These are phyloP conservation scores for Ogataea zsoltii DNA, from an alignment of 805 yeast species.

Conservation along the genomic window DNA sequence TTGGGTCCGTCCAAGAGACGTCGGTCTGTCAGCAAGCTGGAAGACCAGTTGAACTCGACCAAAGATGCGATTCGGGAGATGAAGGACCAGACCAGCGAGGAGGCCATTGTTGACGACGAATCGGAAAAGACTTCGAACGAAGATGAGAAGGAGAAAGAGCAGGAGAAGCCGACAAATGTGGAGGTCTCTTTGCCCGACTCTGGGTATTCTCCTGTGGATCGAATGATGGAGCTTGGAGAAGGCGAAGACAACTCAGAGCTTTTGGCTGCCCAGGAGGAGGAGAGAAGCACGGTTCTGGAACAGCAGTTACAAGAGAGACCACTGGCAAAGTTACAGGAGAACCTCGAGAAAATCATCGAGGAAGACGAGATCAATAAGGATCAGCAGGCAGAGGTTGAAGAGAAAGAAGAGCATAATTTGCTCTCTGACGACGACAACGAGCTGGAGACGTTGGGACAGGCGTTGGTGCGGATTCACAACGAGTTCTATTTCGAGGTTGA, in stretches of 20 bases:
- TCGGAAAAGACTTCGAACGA: slow-evolving; percentile 10
- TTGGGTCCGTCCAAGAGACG: slow-evolving; percentile 65
- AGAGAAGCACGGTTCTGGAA: slow-evolving; percentile 70
- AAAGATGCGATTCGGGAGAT: slow-evolving; percentile 13
- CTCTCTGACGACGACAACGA: slow-evolving; percentile 82
- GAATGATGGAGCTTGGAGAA: slow-evolving; percentile 48
- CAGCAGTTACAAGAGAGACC: slow-evolving; percentile 84
- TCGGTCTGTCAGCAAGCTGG: slow-evolving; percentile 56
- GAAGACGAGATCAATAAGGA: slow-evolving; percentile 32
- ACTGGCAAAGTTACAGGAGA: slow-evolving; percentile 76
- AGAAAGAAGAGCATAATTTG: slow-evolving; percentile 45
- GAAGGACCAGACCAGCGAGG: slow-evolving; percentile 9
- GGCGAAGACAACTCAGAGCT: slow-evolving; percentile 51
- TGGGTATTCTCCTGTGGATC: slow-evolving; percentile 47
- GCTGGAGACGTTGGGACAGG: slow-evolving; percentile 59
- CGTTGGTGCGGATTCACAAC: slow-evolving; percentile 62
- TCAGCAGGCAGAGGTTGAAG: slow-evolving; percentile 13
- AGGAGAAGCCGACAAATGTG: slow-evolving; percentile 21
- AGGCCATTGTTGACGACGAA: slow-evolving; percentile 17
- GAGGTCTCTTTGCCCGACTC: slow-evolving; percentile 22
- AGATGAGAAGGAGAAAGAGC: not conserved
- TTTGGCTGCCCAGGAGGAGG: slow-evolving; percentile 56
- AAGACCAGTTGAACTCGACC: slow-evolving; percentile 41
- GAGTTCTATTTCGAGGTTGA: slow-evolving; percentile 60
- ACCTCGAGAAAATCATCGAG: slow-evolving; percentile 54